Conservation (phyloP, 179 eudicot species). For the Amaranthus tricolor region DNA sequence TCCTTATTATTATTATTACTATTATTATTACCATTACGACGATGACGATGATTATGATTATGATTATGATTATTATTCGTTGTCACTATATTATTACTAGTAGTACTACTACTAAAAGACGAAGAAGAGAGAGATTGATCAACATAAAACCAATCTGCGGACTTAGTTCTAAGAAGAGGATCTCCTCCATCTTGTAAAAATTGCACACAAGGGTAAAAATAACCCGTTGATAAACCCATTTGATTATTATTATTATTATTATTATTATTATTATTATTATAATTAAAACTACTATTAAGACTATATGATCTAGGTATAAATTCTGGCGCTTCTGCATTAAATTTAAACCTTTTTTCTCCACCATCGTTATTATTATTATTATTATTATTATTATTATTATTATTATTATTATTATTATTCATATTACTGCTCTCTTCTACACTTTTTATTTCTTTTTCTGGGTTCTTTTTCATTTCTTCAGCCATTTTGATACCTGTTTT, state of each 20-base stretch:
- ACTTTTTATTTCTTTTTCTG: conserved; percentile 12
- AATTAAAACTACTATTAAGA: background rate
- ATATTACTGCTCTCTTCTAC: background rate
- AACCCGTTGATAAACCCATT: conserved; percentile 50
- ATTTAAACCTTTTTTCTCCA: conserved; percentile 39
- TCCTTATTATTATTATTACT: background rate
- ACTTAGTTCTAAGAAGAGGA: conserved; percentile 3
- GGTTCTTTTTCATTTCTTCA: conserved; percentile 19
- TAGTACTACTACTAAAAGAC: background rate
- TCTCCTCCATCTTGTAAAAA: conserved; percentile 39
- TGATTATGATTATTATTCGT: background rate
- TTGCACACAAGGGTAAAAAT: conserved; percentile 60
- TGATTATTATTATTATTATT: conserved; percentile 16
- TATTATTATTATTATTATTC: background rate
- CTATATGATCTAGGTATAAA: conserved; percentile 59
- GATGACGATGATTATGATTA: conserved; percentile 40
- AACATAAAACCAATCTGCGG: conserved; percentile 65
- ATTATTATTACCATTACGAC: background rate
- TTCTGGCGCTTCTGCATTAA: conserved; percentile 83
- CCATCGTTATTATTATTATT: background rate
- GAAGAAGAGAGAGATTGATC: conserved; percentile 14
- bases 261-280: background rate
- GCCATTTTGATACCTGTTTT: background rate
- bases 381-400: background rate
- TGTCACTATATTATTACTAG: too few relatives aligned